Evolutionary conservation across 257 asterid species (phyloP).

Genomic region (Solanum verrucosum): DNA sequence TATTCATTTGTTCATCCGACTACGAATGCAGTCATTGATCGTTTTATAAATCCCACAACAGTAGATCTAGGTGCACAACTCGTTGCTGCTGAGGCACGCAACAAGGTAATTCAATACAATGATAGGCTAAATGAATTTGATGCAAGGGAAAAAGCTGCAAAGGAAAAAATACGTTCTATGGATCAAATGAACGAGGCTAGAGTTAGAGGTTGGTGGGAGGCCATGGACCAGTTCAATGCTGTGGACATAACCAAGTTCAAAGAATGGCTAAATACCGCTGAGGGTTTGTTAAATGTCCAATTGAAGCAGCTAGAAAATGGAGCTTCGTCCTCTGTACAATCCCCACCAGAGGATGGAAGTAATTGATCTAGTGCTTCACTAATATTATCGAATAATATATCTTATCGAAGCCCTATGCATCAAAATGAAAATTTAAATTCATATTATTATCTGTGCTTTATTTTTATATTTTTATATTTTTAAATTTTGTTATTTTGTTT

Average conservation of each 20-base stretch:
- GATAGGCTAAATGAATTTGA: neutral
- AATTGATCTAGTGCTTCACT: neutral
- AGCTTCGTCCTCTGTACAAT: neutral
- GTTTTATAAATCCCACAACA: neutral
- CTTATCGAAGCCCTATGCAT: neutral
- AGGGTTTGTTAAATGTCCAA: neutral
- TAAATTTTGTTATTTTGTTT: neutral
- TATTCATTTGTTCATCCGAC: constrained; percentile 32
- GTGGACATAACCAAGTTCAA: neutral
- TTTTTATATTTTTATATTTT: no score
- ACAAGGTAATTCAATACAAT: neutral
- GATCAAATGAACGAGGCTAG: neutral
- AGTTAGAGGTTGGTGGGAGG: neutral
- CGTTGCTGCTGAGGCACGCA: neutral
- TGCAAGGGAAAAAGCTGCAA: neutral
- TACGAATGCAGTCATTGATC: neutral
- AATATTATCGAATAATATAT: neutral
- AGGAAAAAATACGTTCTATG: neutral
- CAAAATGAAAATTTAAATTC: neutral
- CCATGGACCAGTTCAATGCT: neutral
- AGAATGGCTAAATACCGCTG: rapidly evolving
- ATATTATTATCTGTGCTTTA: neutral
- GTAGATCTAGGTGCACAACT: neutral
- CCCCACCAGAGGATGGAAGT: neutral
- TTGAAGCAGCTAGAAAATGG: neutral